Conservation (phyloP, 1,284 basidiomycete species). For the Trametes sp. region DNA sequence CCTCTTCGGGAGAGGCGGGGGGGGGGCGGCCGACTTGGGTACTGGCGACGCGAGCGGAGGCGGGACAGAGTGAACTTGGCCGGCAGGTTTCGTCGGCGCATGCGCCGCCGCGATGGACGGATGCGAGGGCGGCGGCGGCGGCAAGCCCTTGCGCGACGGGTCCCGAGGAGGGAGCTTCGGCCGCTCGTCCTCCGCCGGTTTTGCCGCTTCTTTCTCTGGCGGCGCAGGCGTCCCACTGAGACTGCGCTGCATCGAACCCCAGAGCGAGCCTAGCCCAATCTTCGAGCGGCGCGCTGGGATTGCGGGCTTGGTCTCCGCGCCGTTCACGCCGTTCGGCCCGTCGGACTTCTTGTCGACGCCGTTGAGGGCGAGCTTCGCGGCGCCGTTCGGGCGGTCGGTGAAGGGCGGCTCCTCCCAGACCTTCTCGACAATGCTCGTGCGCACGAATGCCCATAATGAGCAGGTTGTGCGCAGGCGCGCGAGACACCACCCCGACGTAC, state of each 20-base stretch:
- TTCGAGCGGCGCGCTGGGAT: slow-evolving; percentile 43
- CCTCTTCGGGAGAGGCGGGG: slow-evolving; percentile 36
- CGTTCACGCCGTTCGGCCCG: slow-evolving; percentile 26
- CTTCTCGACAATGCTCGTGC: slow-evolving; percentile 81
- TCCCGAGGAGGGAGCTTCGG: slow-evolving; percentile 34
- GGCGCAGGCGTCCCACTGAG: slow-evolving; percentile 36
- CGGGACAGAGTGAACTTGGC: slow-evolving; percentile 23
- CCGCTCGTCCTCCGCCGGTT: slow-evolving; percentile 25
- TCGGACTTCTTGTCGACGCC: slow-evolving; percentile 32
- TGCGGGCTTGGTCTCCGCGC: slow-evolving; percentile 34
- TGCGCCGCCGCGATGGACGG: slow-evolving; percentile 40
- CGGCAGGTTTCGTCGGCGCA: slow-evolving; percentile 15
- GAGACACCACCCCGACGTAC: slow-evolving; percentile 81
- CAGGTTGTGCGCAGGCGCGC: slow-evolving; percentile 85
- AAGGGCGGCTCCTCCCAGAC: slow-evolving; percentile 81
- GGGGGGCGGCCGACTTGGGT: slow-evolving; percentile 18
- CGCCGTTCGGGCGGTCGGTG: slow-evolving; percentile 42
- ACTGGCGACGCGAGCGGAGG: slow-evolving; percentile 23
- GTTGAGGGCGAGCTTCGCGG: slow-evolving; percentile 28
- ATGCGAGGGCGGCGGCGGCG: slow-evolving; percentile 50
- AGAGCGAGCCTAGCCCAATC: slow-evolving; percentile 43
- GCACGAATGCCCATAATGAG: slow-evolving; percentile 90
- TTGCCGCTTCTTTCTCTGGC: slow-evolving; percentile 20
- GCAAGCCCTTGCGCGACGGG: slow-evolving; percentile 37
- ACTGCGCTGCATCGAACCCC: slow-evolving; percentile 44